Evolutionary conservation across 2,329 filamentous ascomycete species (phyloP), one percentile per base, ranked within the genome.

Genomic region (Colletotrichum shisoi): DNA sequence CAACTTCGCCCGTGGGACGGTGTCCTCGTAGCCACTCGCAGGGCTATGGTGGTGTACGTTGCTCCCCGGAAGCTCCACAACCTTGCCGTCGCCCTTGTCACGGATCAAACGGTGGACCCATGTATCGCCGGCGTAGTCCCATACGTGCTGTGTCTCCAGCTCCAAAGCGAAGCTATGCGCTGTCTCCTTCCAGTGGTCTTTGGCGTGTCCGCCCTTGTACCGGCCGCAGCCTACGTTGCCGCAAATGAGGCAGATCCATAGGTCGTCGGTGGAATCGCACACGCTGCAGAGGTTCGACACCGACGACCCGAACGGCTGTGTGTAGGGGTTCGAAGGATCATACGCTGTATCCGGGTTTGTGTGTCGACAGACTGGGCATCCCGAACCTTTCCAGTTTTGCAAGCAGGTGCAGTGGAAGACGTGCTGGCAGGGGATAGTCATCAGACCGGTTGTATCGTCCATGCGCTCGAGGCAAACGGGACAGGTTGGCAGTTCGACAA

Each of bases 331-430:
- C 71, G 78, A 79, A 68, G 77, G 80, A 64, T 85, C 82, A 60
- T 80, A 79, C 6, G 71, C 72, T 9, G 74, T 73, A 5, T 80
- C 76, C 6, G 83, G 79, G 67, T 84, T 87, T 1, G 94, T 96
- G 73, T 96, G 97, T 40, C 95, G 88, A 74, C 95, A 99, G 7
- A 99, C 93, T 0, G 95, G 95, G 75, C 95, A 99, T 4, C 94
- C 94, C 31, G 89, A 91, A 4, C 94, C 94, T 75, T 92, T 92
- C 95, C 95, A 99, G 75, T 95, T 98, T 74, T 97, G 92, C 0
- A 99, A 83, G 78, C 95, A 99, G 1, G 90, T 94, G 75, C 95
- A 98, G 77, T 99, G 95, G 75, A 99, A 99, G 58, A 98, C 93
- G 74, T 99, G 95, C 74, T 98, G 94, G 76, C 95, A 99, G 37